Base-by-base conservation (phyloP, 2,329 filamentous ascomycete species). In the Aaosphaeria arxii region DNA sequence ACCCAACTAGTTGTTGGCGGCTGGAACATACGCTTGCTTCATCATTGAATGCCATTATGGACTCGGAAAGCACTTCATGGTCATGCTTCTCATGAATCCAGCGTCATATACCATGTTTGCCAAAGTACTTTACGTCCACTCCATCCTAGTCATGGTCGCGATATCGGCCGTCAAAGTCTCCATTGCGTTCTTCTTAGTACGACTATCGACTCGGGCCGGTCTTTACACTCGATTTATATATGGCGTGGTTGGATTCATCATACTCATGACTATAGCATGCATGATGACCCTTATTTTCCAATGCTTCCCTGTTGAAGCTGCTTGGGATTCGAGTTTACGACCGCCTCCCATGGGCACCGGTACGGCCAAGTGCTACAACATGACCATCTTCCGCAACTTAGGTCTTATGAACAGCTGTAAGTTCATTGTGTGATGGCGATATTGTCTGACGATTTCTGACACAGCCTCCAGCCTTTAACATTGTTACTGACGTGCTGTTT, bases 81-180 rank as follows among this genome's bases (percentile, higher is more conserved):
- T 71, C 3, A 63, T 79, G 30, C n/a, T 36, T 9, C 13, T 61
- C 5, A 44, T 52, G 29, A 51, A 63, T 3, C 46, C 48, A 1
- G 30, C 55, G 1, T 70, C 73, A 40, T 64, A 69, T 11, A 55
- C 57, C 11, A 55, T 59, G 2, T 73, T 76, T 44, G 53, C 64
- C 1, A 73, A 76, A 40, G 71, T 73, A 38, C 66, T 69, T 4
- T 63, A 62, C 40, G 69, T 73, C 42, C 74, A 80, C 50, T 71
- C 73, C 6, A 61, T 82, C 42, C 61, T 77, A 40, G 67, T 76
- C 24, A 73, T 78, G 55, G 54, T 74, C 5, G 77, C 71, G 0
- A 69, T 76, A 4, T 69, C 71, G 7, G 55, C 71, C 1, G 72
- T 78, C 49, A 79, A 79, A 55, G 67, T 79, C 7, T 78, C 76